phyloP scores from a whole-genome alignment of 108 stramenopile species.

The Nitzschia sp. region DNA sequence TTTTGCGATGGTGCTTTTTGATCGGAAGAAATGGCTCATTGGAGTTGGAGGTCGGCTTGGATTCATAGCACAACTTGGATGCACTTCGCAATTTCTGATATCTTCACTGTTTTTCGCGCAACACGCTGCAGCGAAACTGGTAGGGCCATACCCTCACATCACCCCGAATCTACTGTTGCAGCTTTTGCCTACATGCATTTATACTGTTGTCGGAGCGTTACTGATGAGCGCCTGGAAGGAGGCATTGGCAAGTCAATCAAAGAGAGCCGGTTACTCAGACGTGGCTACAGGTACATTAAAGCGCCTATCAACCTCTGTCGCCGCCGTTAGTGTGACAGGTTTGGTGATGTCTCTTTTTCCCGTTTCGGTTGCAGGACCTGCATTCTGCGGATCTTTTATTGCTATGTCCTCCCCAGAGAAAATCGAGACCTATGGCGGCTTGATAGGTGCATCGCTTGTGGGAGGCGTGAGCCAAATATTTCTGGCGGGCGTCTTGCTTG shows the following conservation, averaged over 20 bases:
- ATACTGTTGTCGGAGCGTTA: constrained; percentile 15
- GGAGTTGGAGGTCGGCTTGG: constrained; percentile 26
- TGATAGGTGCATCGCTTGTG: constrained; percentile 11
- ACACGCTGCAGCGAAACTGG: neutral
- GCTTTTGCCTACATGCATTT: constrained; percentile 2
- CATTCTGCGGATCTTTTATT: constrained; percentile 22
- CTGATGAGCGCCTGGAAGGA: constrained; percentile 16
- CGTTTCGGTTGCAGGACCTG: constrained; percentile 15
- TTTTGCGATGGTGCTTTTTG: constrained; percentile 8
- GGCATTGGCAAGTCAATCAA: neutral
- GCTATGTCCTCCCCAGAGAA: constrained; percentile 18
- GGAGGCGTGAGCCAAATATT: constrained; percentile 2
- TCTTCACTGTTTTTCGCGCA: neutral
- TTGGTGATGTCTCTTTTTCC: constrained; percentile 5
- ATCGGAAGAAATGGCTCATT: constrained; percentile 17
- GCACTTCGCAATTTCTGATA: constrained; percentile 21
- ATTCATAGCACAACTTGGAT: constrained; percentile 24
- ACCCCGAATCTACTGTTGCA: neutral
- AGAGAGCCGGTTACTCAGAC: neutral
- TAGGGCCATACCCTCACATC: neutral
- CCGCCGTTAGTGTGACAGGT: constrained; percentile 18
- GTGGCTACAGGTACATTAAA: neutral
- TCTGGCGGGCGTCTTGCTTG: constrained; percentile 16
- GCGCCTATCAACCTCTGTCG: constrained; percentile 12
- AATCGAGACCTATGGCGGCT: neutral